These are phyloP conservation scores for Brassica nigra DNA, from an alignment of 345 rosid species.

Conservation along the genomic window DNA sequence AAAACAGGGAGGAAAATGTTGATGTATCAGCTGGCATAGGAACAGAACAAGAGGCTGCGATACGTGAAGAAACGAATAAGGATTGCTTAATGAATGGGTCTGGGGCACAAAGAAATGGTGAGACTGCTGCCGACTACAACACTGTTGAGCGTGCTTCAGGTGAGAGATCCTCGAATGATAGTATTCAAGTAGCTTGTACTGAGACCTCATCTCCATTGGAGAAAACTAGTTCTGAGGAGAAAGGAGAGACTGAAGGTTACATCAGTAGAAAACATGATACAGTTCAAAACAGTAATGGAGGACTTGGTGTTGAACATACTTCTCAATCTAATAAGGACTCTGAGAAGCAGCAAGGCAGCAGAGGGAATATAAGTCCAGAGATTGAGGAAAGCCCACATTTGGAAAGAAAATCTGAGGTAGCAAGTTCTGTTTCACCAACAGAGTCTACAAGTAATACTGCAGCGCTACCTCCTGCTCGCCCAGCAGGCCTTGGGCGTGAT, in stretches of 20 bases:
- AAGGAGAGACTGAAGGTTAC: constrained; percentile 34
- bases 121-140: constrained; percentile 2
- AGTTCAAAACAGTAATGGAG: constrained; percentile 21
- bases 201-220: constrained; percentile 19
- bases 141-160: constrained; percentile 9
- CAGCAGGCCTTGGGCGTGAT: constrained; percentile 93
- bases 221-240: constrained; percentile 37
- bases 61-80: constrained; percentile 28
- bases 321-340: constrained; percentile 14
- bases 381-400: constrained; percentile 30
- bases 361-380: constrained; percentile 39
- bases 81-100: constrained; percentile 18
- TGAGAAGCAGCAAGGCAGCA: constrained; percentile 36
- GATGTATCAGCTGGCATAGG: constrained; percentile 29
- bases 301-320: constrained; percentile 23
- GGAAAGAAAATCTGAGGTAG: constrained; percentile 40
- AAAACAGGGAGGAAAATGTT: constrained; percentile 32
- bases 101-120: constrained; percentile 27
- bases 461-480: constrained; percentile 52
- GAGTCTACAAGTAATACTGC: constrained; percentile 46
- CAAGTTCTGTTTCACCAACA: constrained; percentile 43
- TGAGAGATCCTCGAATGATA: constrained; percentile 11
- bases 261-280: constrained; percentile 7
- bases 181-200: background rate
- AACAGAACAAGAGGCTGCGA: constrained; percentile 30